phyloP scores from a whole-genome alignment of 1,284 basidiomycete species.

The Sporisorium sorghi region DNA sequence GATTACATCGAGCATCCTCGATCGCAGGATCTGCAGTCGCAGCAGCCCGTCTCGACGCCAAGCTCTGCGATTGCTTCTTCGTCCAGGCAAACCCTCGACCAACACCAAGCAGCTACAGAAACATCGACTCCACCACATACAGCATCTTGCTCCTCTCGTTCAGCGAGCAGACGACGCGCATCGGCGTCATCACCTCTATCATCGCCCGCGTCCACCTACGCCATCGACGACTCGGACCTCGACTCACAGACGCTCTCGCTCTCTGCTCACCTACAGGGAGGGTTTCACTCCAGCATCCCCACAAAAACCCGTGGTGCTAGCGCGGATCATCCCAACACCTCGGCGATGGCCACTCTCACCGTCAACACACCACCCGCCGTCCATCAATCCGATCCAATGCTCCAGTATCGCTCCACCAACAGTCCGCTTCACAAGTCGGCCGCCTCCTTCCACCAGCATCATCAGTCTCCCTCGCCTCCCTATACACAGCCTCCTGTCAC shows the following conservation, averaged over 20 bases:
- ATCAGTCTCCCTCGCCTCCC: conserved; percentile 24
- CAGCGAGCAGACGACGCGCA: conserved; percentile 11
- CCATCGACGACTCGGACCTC: conserved; percentile 19
- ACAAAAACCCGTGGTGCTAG: neutral
- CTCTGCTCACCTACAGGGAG: conserved; percentile 12
- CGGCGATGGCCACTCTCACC: conserved; percentile 46
- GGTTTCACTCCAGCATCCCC: conserved; percentile 2
- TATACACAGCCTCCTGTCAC: conserved; percentile 41
- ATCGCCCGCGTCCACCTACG: conserved; percentile 18
- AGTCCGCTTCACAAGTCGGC: conserved; percentile 29
- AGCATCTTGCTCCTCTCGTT: neutral
- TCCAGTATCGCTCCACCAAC: conserved; percentile 27
- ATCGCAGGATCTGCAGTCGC: neutral
- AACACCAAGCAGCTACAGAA: neutral
- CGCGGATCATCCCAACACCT: conserved; percentile 35
- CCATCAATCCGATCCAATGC: conserved; percentile 40
- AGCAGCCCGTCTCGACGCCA: neutral
- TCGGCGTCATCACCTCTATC: conserved; percentile 28
- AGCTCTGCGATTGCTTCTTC: conserved; percentile 25
- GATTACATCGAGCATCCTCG: conserved; percentile 1
- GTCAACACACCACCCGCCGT: conserved; percentile 38
- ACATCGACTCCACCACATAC: neutral
- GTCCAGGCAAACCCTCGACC: conserved; percentile 25
- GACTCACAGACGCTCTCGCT: conserved; percentile 19
- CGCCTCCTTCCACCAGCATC: conserved; percentile 13